Percentiles rank a stretch among this genome's conserved stretches.
These are phyloP conservation scores for Oemleria cerasiformis DNA, from an alignment of 306 rosid genomes.

Conservation along the genomic window DNA sequence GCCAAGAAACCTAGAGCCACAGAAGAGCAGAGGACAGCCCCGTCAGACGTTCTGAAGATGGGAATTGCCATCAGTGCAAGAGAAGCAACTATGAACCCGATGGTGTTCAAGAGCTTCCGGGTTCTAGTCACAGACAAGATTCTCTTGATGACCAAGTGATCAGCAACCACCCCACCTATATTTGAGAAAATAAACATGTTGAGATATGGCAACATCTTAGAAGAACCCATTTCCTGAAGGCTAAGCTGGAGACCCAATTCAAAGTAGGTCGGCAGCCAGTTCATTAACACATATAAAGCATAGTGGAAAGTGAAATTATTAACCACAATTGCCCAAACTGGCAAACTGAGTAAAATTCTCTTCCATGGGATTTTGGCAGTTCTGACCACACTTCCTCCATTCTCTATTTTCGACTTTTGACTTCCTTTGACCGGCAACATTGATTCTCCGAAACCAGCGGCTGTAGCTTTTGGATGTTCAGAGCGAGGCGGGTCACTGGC, in stretches of 20 bases:
- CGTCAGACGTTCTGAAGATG: conserved; percentile 71
- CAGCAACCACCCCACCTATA: conserved; percentile 88
- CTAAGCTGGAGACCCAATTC: conserved; percentile 90
- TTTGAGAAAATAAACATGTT: conserved; percentile 95
- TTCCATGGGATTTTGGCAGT: conserved; percentile 72
- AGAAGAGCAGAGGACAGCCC: conserved; percentile 92
- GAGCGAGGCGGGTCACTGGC: conserved; percentile 70
- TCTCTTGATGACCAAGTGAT: conserved; percentile 69
- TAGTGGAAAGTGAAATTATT: conserved; percentile 97
- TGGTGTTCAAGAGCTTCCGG: conserved; percentile 76
- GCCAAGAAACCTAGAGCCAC: conserved; percentile 98
- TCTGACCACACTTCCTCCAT: conserved; percentile 32
- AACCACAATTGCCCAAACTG: conserved; percentile 97
- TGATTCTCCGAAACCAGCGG: conserved; percentile 76
- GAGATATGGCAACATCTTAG: conserved; percentile 92
- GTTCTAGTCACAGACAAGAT: conserved; percentile 72
- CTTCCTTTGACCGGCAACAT: conserved; percentile 54
- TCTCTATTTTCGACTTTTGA: conserved; percentile 53
- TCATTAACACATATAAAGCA: conserved; percentile 91
- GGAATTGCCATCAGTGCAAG: conserved; percentile 76
- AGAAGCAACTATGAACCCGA: conserved; percentile 82
- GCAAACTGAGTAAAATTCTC: conserved; percentile 66
- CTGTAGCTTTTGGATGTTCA: conserved; percentile 77
- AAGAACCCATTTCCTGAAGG: conserved; percentile 99
- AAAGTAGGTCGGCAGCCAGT: conserved; percentile 97